Conservation (phyloP, 2,329 filamentous ascomycete species). For the Ophiostoma piceae region DNA sequence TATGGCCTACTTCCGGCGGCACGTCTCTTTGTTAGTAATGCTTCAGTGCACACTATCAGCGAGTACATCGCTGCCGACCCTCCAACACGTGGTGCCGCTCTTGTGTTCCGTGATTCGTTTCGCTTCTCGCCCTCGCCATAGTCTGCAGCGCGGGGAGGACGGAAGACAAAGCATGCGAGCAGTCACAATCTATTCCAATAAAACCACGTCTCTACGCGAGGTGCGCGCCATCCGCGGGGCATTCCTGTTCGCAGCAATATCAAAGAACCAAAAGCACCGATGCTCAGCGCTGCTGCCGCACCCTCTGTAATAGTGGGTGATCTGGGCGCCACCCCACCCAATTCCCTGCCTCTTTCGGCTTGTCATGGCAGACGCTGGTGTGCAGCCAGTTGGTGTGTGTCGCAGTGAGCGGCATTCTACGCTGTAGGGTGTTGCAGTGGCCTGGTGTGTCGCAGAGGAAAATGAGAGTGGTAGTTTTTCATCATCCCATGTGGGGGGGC, state of each 20-base stretch:
- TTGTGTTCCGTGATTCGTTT: background rate
- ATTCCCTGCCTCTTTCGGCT: background rate
- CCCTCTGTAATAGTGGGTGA: background rate
- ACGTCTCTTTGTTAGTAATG: background rate
- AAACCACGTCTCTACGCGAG: background rate
- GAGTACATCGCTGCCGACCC: background rate
- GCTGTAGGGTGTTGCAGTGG: background rate
- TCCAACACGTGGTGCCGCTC: constrained; percentile 5
- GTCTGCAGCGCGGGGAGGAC: background rate
- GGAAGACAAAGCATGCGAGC: constrained; percentile 2
- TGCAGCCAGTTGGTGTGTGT: background rate
- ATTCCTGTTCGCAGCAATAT: background rate
- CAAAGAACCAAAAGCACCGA: background rate
- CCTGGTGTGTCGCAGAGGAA: background rate
- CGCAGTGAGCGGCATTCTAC: background rate
- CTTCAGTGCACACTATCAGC: background rate
- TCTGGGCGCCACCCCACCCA: constrained; percentile 8
- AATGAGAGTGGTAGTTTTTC: constrained; percentile 4
- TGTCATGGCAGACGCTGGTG: background rate
- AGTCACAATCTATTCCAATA: background rate
- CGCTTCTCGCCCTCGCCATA: background rate
- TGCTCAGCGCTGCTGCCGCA: background rate
- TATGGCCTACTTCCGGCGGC: background rate
- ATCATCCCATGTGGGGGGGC: constrained; percentile 10
- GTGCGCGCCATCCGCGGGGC: constrained; percentile 7